Percentiles rank a stretch among this genome's conserved stretches.
Conservation (phyloP, 2,329 filamentous ascomycete genomes). For the Neurospora sp. region DNA sequence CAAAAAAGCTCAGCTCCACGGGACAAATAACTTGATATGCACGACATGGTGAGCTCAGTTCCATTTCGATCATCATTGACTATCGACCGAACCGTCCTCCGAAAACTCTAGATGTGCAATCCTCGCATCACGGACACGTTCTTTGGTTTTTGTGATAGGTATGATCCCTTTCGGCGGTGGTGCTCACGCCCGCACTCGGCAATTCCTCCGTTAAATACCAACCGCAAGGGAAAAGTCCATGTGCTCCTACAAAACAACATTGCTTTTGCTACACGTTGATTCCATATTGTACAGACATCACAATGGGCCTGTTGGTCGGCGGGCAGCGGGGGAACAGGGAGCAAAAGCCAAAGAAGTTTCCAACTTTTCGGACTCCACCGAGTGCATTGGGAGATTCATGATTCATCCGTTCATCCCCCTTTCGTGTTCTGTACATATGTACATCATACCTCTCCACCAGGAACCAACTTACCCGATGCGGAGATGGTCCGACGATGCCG, state of each 20-base stretch:
- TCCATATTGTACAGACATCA: not conserved
- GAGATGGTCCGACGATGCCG: not conserved
- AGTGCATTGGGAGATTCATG: not conserved
- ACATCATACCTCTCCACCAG: not conserved
- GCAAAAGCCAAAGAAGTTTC: not conserved
- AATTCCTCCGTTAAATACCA: no score
- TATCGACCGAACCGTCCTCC: not conserved
- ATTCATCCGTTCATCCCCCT: no score
- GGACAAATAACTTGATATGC: not conserved
- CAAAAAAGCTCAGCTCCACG: not conserved
- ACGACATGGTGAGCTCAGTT: not conserved
- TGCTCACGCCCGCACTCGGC: no score
- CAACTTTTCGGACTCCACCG: not conserved
- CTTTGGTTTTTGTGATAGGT: not conserved
- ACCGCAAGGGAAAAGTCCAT: no score
- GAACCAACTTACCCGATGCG: not conserved
- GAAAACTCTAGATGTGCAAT: not conserved
- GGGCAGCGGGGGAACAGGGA: not conserved
- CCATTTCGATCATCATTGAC: not conserved
- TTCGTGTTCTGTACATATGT: not conserved
- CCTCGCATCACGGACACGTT: not conserved
- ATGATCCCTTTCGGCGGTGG: no score
- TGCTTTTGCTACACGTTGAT: no score
- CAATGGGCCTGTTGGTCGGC: not conserved
- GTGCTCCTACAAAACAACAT: no score